These are phyloP conservation scores for Lophiotrema nucula DNA, from an alignment of 495 filamentous ascomycete genomes.

Conservation along the genomic window DNA sequence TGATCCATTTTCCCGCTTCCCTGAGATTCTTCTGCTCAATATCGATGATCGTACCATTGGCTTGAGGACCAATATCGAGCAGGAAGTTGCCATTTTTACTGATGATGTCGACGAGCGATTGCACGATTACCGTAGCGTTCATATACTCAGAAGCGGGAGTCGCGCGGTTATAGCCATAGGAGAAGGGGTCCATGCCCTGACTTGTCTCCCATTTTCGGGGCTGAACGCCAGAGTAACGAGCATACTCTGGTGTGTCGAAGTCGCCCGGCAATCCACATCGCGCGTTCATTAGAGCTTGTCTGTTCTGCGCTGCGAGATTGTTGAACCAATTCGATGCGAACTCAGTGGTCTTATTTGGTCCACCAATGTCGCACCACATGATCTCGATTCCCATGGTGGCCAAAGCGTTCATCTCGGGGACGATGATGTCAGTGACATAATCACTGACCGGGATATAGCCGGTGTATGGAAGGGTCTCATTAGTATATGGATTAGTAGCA, in stretches of 20 bases:
- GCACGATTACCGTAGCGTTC: constrained; percentile 50
- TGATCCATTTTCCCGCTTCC: constrained; percentile 53
- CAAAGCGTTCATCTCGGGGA: constrained; percentile 53
- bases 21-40: constrained; percentile 48
- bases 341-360: constrained; percentile 46
- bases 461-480: constrained; percentile 48
- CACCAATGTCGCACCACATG: constrained; percentile 59
- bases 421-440: constrained; percentile 51
- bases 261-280: constrained; percentile 52
- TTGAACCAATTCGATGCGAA: constrained; percentile 54
- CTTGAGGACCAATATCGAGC: constrained; percentile 54
- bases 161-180: constrained; percentile 56
- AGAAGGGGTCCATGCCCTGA: constrained; percentile 56
- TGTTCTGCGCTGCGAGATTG: constrained; percentile 37
- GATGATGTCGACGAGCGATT: constrained; percentile 52
- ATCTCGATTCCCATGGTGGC: constrained; percentile 53
- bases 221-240: constrained; percentile 37
- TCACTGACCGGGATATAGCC: constrained; percentile 48
- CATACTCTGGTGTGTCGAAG: constrained; percentile 48
- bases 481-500: constrained; percentile 54
- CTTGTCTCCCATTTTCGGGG: constrained; percentile 56
- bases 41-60: constrained; percentile 53
- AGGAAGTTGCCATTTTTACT: constrained; percentile 59
- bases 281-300: constrained; percentile 53
- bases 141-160: constrained; percentile 50